Conservation (phyloP, 495 filamentous ascomycete genomes). For the Neurospora sp. region DNA sequence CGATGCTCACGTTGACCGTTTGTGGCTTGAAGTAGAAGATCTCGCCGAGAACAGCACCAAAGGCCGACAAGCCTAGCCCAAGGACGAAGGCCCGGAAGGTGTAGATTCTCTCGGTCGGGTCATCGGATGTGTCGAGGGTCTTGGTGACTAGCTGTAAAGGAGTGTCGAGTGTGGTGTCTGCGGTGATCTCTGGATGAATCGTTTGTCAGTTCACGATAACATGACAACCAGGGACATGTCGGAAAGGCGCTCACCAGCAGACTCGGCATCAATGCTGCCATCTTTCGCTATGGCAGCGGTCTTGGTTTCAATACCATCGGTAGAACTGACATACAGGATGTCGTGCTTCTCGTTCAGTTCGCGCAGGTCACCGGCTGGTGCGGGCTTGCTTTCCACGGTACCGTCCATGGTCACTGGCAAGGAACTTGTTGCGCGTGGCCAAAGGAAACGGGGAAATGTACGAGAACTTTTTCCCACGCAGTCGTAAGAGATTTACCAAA, state of each 20-base stretch:
- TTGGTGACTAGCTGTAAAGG: constrained; percentile 3
- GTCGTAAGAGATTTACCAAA: too few relatives aligned
- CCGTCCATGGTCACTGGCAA: neutral
- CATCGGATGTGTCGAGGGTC: constrained; percentile 23
- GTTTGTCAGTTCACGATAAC: neutral
- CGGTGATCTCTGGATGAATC: neutral
- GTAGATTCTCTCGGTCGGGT: constrained; percentile 21
- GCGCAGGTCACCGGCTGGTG: neutral
- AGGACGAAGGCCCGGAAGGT: constrained; percentile 23
- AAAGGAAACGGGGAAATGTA: neutral
- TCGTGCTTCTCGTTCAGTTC: neutral
- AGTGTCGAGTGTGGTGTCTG: neutral
- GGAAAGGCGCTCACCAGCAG: neutral
- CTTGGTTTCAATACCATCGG: neutral
- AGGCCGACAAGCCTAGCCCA: constrained; percentile 25
- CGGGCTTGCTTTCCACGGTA: neutral
- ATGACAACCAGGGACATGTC: neutral
- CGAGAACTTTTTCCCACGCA: neutral
- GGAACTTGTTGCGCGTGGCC: neutral
- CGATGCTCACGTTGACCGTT: constrained; percentile 27
- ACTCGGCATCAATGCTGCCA: neutral
- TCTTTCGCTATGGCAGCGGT: neutral
- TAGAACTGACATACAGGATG: neutral
- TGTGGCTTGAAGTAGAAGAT: constrained; percentile 43
- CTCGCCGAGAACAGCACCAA: constrained; percentile 17